Evolutionary conservation across 768 basidiomycete species (phyloP).

Genomic region (Pholiota microspora): DNA sequence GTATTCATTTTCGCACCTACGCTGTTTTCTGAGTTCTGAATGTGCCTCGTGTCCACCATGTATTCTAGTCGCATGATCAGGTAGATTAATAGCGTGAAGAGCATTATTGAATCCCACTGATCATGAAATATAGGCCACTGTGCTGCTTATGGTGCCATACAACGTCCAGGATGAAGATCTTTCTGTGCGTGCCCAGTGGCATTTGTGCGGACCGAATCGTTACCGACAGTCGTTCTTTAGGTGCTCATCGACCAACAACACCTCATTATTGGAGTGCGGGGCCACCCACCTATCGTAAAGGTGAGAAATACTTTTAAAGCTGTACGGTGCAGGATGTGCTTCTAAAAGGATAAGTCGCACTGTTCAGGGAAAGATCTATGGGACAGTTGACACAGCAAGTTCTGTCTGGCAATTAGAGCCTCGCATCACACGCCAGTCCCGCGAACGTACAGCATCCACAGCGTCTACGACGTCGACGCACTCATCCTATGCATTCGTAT

Average conservation of each 20-base stretch:
- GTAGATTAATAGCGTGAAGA: slow-evolving; percentile 33
- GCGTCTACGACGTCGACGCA: slow-evolving; percentile 73
- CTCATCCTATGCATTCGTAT: slow-evolving; percentile 79
- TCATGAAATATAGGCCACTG: slow-evolving; percentile 55
- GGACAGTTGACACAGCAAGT: slow-evolving; percentile 58
- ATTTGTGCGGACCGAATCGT: slow-evolving; percentile 5
- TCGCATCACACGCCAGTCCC: slow-evolving; percentile 48
- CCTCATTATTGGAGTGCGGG: slow-evolving; percentile 72
- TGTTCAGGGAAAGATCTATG: slow-evolving; percentile 69
- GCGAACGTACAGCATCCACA: slow-evolving; percentile 77
- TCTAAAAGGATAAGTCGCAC: not conserved
- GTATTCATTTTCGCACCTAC: slow-evolving; percentile 37
- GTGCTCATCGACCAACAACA: slow-evolving; percentile 71
- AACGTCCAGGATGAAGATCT: slow-evolving; percentile 72
- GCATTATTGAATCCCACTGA: slow-evolving; percentile 3
- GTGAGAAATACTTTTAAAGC: slow-evolving; percentile 32
- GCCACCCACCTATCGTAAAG: slow-evolving; percentile 71
- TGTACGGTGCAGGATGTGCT: not conserved
- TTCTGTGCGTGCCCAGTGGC: slow-evolving; percentile 36
- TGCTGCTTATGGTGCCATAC: slow-evolving; percentile 71
- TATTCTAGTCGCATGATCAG: slow-evolving; percentile 80
- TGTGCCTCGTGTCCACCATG: slow-evolving; percentile 15
- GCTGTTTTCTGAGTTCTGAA: slow-evolving; percentile 1
- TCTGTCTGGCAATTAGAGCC: slow-evolving; percentile 84
- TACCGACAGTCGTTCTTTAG: slow-evolving; percentile 30